Conservation (phyloP, 108 stramenopile species). For the Fragilariopsis cylindrus region DNA sequence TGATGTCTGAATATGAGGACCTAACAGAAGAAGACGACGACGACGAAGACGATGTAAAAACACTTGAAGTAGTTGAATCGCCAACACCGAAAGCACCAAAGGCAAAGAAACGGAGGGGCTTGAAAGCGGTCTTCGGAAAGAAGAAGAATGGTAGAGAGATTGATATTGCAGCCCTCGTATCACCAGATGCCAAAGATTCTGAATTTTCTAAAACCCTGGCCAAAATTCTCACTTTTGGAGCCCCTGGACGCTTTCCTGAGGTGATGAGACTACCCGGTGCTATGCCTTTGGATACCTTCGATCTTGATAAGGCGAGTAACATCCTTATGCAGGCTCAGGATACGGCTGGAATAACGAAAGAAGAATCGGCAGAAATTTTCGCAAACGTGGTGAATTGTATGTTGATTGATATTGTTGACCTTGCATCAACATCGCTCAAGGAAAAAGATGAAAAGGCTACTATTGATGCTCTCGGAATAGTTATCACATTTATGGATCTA, state of each 20-base stretch:
- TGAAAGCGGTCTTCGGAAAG: constrained; percentile 61
- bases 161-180: constrained; percentile 55
- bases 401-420: constrained; percentile 87
- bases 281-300: constrained; percentile 71
- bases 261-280: constrained; percentile 45
- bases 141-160: constrained; percentile 68
- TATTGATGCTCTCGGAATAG: constrained; percentile 75
- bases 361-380: constrained; percentile 79
- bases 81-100: constrained; percentile 52
- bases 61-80: constrained; percentile 15
- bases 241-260: constrained; percentile 84
- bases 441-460: constrained; percentile 70
- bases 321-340: constrained; percentile 44
- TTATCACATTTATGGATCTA: constrained; percentile 87
- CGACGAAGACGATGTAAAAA: constrained; percentile 12
- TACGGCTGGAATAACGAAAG: constrained; percentile 55
- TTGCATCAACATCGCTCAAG: constrained; percentile 78
- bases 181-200: constrained; percentile 56
- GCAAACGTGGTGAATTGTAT: constrained; percentile 89
- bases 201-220: constrained; percentile 71
- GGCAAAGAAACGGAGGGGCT: constrained; percentile 56
- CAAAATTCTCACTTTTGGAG: constrained; percentile 82
- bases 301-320: constrained; percentile 61
- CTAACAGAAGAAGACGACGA: constrained; percentile 16
- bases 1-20: constrained; percentile 6